Evolutionary conservation across 352 stramenopile genomes (phyloP).

Genomic region (Phytopythium chamaehyphon): DNA sequence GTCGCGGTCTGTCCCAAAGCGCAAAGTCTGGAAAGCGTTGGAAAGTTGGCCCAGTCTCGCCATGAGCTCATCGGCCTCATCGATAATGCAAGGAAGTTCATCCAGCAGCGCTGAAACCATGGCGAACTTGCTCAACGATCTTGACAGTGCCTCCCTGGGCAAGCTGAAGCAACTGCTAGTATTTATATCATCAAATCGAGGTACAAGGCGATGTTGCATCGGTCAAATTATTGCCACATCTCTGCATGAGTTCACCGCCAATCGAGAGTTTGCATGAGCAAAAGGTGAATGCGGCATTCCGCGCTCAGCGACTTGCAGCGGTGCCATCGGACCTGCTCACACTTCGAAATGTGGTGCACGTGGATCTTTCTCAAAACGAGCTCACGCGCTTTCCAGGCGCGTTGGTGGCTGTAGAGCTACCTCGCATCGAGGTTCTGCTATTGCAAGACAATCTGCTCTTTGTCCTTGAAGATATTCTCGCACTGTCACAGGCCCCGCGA

Average conservation of each 20-base stretch:
- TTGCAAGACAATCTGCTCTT: constrained; percentile 55
- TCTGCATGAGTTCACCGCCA: neutral
- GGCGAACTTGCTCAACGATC: no score
- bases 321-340: constrained; percentile 49
- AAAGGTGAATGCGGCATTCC: constrained; percentile 36
- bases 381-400: constrained; percentile 54
- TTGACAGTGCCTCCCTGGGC: no score
- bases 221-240: no score
- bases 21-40: neutral
- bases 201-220: no score
- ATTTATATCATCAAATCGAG: no score
- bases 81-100: constrained; percentile 55
- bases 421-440: constrained; percentile 42
- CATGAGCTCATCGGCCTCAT: constrained; percentile 58
- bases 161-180: no score
- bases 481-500: constrained; percentile 32
- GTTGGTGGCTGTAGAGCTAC: constrained; percentile 34
- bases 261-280: constrained; percentile 3
- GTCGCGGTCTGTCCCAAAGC: neutral
- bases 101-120: constrained; percentile 57
- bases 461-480: constrained; percentile 61
- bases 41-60: constrained; percentile 35
- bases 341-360: constrained; percentile 37
- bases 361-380: constrained; percentile 62
- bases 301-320: constrained; percentile 20